Conservation (phyloP, 345 rosid genomes). For the Ceriops tagal region DNA sequence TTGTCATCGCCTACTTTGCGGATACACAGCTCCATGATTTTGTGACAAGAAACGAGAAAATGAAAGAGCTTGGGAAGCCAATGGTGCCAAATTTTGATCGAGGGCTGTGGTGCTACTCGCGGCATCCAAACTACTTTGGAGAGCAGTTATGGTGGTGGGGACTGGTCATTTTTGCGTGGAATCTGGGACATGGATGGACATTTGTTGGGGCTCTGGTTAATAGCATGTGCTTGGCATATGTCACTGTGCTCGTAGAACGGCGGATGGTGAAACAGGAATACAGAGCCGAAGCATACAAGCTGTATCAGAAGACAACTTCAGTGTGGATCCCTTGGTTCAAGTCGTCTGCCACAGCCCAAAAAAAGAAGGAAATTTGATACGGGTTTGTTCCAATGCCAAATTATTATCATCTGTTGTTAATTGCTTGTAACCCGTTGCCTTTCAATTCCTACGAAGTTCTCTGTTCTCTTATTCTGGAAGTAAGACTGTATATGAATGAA, state of each 20-base stretch:
- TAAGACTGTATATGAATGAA: background rate
- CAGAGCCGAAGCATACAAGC: slow-evolving; percentile 81
- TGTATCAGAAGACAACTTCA: slow-evolving; percentile 84
- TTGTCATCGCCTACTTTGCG: slow-evolving; percentile 65
- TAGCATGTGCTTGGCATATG: slow-evolving; percentile 72
- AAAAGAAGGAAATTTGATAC: slow-evolving; percentile 21
- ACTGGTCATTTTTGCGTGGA: slow-evolving; percentile 73
- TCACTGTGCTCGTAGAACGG: slow-evolving; percentile 72
- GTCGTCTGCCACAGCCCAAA: slow-evolving; percentile 22
- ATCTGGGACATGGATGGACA: slow-evolving; percentile 76
- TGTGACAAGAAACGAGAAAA: slow-evolving; percentile 54
- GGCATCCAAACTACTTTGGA: slow-evolving; percentile 96
- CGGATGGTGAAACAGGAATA: slow-evolving; percentile 70
- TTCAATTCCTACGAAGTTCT: too few species aligned
- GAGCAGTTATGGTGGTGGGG: slow-evolving; percentile 99
- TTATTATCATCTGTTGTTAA: background rate
- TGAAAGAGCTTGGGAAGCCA: slow-evolving; percentile 75
- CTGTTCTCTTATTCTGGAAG: background rate
- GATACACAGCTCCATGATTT: slow-evolving; percentile 83
- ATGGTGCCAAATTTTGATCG: slow-evolving; percentile 59
- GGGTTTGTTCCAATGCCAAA: background rate
- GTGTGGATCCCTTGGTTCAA: slow-evolving; percentile 96
- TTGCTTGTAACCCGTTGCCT: too few species aligned
- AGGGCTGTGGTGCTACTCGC: slow-evolving; percentile 76
- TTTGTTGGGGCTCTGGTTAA: slow-evolving; percentile 62